Conservation (phyloP, 1,284 basidiomycete genomes). For the Coniophora puteana region DNA sequence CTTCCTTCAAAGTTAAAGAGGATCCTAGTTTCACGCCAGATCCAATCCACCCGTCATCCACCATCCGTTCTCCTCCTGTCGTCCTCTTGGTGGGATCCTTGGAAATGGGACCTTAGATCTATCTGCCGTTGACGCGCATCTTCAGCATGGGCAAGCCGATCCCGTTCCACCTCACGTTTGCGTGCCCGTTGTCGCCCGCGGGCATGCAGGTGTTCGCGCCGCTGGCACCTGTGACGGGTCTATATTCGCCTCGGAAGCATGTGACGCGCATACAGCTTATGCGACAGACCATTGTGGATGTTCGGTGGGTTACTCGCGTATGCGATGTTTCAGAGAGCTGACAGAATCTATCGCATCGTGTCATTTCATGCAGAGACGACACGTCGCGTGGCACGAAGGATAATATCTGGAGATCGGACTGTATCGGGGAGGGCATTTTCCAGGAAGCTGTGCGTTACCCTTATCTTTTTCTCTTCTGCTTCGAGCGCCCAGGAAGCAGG, state of each 20-base stretch:
- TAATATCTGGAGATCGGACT: slow-evolving; percentile 66
- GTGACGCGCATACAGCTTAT: slow-evolving; percentile 57
- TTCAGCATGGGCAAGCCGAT: slow-evolving; percentile 56
- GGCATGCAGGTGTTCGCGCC: slow-evolving; percentile 61
- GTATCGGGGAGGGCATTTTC: slow-evolving; percentile 61
- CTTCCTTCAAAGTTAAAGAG: no score
- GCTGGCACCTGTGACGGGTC: slow-evolving; percentile 42
- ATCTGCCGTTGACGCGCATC: slow-evolving; percentile 52
- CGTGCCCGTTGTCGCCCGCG: slow-evolving; percentile 46
- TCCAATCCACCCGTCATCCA: no score
- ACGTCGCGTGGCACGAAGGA: slow-evolving; percentile 47
- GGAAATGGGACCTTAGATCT: slow-evolving; percentile 31
- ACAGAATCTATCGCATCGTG: no score
- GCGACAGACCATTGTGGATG: slow-evolving; percentile 64
- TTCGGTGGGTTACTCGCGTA: slow-evolving; percentile 38
- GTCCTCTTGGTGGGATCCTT: neutral
- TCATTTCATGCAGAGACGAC: slow-evolving; percentile 26
- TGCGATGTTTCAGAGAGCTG: slow-evolving; percentile 1
- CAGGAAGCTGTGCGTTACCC: slow-evolving; percentile 45
- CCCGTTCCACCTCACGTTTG: slow-evolving; percentile 61
- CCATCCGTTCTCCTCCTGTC: no score
- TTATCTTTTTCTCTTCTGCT: neutral
- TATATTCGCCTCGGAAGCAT: slow-evolving; percentile 34
- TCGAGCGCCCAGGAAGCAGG: neutral
- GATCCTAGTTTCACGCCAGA: no score